phyloP scores from a whole-genome alignment of 192 early-diverging fungal genomes.

The Gryganskiella cystojenkinii region DNA sequence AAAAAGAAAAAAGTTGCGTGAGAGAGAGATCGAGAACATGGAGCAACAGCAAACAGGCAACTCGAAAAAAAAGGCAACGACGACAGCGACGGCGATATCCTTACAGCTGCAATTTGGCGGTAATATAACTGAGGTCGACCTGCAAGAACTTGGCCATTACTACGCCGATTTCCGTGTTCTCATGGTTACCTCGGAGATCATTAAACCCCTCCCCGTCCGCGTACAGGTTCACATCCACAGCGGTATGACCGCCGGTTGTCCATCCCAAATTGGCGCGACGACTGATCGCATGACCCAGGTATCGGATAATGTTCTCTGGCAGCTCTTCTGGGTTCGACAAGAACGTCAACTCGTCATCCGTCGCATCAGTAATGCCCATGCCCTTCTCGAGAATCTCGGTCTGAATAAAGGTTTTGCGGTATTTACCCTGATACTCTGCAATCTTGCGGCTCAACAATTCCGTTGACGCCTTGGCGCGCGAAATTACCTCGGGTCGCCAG shows the following conservation, averaged over 20 bases:
- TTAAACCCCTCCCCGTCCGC: constrained; percentile 61
- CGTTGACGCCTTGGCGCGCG: constrained; percentile 75
- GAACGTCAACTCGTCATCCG: constrained; percentile 66
- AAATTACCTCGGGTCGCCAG: constrained; percentile 83
- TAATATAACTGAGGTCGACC: constrained; percentile 61
- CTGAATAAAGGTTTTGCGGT: constrained; percentile 50
- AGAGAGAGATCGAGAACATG: neutral
- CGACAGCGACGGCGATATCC: constrained; percentile 1
- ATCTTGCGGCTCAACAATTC: constrained; percentile 63
- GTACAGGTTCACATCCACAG: constrained; percentile 91
- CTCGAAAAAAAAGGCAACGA: neutral
- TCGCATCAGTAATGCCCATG: constrained; percentile 79
- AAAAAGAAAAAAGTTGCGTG: neutral
- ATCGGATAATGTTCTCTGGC: constrained; percentile 11
- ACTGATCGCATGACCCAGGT: constrained; percentile 18
- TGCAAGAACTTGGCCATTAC: constrained; percentile 65
- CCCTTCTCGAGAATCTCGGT: constrained; percentile 71
- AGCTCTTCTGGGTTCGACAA: constrained; percentile 38
- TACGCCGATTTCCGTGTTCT: constrained; percentile 75
- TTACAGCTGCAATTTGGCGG: constrained; percentile 52
- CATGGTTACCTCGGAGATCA: constrained; percentile 66
- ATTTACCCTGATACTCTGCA: constrained; percentile 17
- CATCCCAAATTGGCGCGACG: constrained; percentile 54
- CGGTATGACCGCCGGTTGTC: constrained; percentile 94
- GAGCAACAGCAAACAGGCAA: neutral